A percentile compares a stretch with the other conserved stretches of the same genome.
These are phyloP conservation scores for Coemansia sp. DNA, from an alignment of 192 early-diverging fungal species.

Conservation along the genomic window DNA sequence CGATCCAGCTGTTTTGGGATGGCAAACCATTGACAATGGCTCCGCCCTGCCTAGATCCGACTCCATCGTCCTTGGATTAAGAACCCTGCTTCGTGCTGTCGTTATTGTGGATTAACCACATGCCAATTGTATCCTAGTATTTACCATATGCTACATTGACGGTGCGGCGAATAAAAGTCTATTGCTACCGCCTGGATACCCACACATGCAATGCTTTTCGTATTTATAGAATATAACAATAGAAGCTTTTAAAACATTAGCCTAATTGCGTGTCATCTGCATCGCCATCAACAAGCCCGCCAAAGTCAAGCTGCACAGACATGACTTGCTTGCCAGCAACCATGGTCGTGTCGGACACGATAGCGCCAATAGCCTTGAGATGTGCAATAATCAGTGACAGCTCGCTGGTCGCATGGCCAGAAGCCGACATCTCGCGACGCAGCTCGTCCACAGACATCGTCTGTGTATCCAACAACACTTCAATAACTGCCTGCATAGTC, in stretches of 20 bases:
- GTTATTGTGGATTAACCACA: too few species aligned
- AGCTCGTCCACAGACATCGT: constrained; percentile 45
- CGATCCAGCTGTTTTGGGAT: constrained; percentile 49
- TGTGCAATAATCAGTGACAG: constrained; percentile 37
- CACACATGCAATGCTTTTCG: too few species aligned
- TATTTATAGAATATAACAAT: too few species aligned
- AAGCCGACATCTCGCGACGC: constrained; percentile 33
- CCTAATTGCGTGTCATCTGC: constrained; percentile 1
- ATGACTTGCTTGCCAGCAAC: constrained; percentile 41
- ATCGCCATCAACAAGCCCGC: constrained; percentile 16
- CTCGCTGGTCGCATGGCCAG: constrained; percentile 38
- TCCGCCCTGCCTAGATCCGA: background rate
- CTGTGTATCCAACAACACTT: constrained; percentile 41
- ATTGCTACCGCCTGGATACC: too few species aligned
- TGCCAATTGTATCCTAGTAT: too few species aligned
- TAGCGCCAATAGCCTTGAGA: constrained; percentile 35
- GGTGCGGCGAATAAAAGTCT: too few species aligned
- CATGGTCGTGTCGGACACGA: constrained; percentile 25
- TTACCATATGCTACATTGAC: too few species aligned
- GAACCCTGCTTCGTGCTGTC: too few species aligned
- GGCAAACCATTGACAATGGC: constrained; percentile 24
- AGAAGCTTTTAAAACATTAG: background rate
- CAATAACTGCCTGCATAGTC: constrained; percentile 47
- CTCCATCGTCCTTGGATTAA: background rate
- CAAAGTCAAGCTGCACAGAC: constrained; percentile 45